A percentile compares a stretch with the other conserved stretches of the same genome.
Conservation (phyloP, 2,329 filamentous ascomycete genomes). For the Xylaria polymorpha region DNA sequence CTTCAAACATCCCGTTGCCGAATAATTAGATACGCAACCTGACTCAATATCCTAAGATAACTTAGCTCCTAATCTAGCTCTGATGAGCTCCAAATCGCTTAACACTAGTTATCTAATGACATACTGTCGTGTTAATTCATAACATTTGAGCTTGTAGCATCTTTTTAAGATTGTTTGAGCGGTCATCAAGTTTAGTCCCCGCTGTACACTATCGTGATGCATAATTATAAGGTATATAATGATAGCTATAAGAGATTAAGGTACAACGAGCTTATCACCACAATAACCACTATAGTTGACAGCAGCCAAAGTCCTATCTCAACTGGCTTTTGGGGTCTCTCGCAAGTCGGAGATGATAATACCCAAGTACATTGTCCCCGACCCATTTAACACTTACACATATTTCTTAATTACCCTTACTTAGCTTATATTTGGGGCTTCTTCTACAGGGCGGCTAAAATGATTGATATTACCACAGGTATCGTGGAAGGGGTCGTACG, state of each 20-base stretch:
- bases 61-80: background rate
- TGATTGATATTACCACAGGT: background rate
- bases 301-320: background rate
- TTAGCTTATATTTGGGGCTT: background rate
- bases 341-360: background rate
- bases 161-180: background rate
- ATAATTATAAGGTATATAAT: background rate
- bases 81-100: background rate
- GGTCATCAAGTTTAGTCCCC: background rate
- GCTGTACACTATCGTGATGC: background rate
- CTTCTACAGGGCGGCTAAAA: background rate
- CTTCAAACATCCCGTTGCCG: background rate
- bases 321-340: background rate
- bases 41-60: background rate
- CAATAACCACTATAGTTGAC: background rate
- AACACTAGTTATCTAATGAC: background rate
- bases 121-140: background rate
- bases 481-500: background rate
- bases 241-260: background rate
- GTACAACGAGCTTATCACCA: background rate
- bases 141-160: background rate
- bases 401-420: background rate
- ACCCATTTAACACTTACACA: background rate
- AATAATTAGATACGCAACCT: background rate
- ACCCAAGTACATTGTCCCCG: background rate